Evolutionary conservation across 2,329 filamentous ascomycete species (phyloP).

Genomic region (Aspergillus piperis): DNA sequence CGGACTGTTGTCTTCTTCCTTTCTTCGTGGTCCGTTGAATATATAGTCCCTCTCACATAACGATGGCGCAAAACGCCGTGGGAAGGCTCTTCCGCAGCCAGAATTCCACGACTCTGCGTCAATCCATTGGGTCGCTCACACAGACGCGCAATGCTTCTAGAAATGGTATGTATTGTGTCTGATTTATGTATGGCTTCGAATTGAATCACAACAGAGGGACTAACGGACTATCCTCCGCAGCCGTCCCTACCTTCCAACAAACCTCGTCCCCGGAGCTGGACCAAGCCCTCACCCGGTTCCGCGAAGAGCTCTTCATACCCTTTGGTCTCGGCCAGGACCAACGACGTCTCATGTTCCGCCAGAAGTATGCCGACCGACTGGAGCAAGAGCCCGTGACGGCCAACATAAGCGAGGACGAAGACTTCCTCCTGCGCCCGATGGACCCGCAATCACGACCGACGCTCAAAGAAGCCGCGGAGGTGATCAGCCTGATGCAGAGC

Average conservation of each 20-base stretch:
- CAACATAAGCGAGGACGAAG: conserved; percentile 38
- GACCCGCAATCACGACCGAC: conserved; percentile 35
- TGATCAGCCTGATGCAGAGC: conserved; percentile 40
- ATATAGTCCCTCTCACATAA: conserved; percentile 1
- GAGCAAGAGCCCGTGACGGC: conserved; percentile 44
- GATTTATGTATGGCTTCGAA: not conserved
- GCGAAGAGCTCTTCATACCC: conserved; percentile 48
- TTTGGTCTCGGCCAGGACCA: conserved; percentile 40
- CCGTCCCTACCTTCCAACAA: conserved; percentile 42
- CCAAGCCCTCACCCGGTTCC: conserved; percentile 42
- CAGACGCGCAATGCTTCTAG: conserved; percentile 36
- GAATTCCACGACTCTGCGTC: conserved; percentile 34
- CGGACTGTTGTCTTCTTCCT: not conserved
- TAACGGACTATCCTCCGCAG: conserved; percentile 16
- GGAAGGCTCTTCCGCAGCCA: conserved; percentile 42
- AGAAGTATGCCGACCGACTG: conserved; percentile 38
- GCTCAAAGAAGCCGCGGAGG: conserved; percentile 32
- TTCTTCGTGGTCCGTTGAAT: not conserved
- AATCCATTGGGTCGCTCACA: conserved; percentile 33
- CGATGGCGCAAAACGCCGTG: conserved; percentile 44
- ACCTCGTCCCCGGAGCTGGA: conserved; percentile 45
- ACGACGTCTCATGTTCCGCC: conserved; percentile 42
- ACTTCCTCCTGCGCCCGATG: conserved; percentile 44
- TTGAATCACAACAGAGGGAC: not conserved
- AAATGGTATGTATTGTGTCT: conserved; percentile 27